These are phyloP conservation scores for Penicillium simplicissimum DNA, from an alignment of 495 filamentous ascomycete genomes.

Conservation along the genomic window DNA sequence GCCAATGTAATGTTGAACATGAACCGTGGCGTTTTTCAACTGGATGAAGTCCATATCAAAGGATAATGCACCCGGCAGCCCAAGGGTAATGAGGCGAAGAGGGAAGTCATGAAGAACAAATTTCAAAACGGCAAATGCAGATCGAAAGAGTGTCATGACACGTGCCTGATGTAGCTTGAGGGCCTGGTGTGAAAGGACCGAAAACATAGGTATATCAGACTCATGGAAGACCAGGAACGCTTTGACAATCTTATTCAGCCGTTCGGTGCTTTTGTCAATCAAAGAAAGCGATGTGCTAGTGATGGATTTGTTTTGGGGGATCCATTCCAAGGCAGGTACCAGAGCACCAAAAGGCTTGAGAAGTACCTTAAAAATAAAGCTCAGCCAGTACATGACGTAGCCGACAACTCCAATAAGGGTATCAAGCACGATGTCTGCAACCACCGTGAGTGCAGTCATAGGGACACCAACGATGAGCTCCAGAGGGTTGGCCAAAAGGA, in stretches of 20 bases:
- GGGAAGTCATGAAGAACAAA: conserved; percentile 45
- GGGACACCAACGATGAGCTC: conserved; percentile 67
- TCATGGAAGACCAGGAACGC: conserved; percentile 49
- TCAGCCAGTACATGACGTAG: conserved; percentile 55
- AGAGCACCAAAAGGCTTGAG: conserved; percentile 46
- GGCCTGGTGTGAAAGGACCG: conserved; percentile 60
- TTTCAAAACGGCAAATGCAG: conserved; percentile 25
- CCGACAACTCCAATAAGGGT: conserved; percentile 57
- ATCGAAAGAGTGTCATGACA: conserved; percentile 25
- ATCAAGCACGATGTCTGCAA: conserved; percentile 72
- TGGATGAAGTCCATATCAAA: conserved; percentile 22
- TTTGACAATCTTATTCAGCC: conserved; percentile 46
- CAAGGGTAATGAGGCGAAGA: conserved; percentile 33
- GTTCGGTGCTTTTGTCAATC: conserved; percentile 47
- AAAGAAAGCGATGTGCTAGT: conserved; percentile 49
- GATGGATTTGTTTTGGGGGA: conserved; percentile 40
- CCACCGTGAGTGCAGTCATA: conserved; percentile 64
- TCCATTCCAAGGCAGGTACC: conserved; percentile 43
- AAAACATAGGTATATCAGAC: conserved; percentile 62
- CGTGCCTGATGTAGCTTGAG: conserved; percentile 51
- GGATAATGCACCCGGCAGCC: conserved; percentile 23
- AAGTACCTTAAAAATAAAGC: conserved; percentile 44
- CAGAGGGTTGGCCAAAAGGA: conserved; percentile 76
- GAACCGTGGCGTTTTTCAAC: conserved; percentile 11
- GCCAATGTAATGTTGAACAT: conserved; percentile 25